Evolutionary conservation across 306 rosid genomes (phyloP), one percentile per base, ranked within the genome.

Genomic region (Malus domestica): DNA sequence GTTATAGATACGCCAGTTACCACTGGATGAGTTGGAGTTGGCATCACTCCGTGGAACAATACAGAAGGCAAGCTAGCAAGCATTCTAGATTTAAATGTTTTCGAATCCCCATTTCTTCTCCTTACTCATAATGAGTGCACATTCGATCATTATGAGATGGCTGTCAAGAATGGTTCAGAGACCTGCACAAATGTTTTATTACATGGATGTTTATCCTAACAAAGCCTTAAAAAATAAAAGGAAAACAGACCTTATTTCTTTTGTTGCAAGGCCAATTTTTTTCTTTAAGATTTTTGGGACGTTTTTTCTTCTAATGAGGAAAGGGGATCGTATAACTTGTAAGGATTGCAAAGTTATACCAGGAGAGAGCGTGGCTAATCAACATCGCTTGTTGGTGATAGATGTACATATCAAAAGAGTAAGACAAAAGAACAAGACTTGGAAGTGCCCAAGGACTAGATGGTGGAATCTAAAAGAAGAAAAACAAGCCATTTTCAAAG

Each of bases 1-100:
- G 85, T 58, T 74, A 55, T 81, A 93, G 98, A 68, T 93, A 65
- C 91, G 91, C 30, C 82, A 93, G 79, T 84, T 93, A 82, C 98
- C 97, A 33, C 93, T 93, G 44, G 95, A 93, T 75, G 98, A 90
- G 75, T 80, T 93, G 90, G 98, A 90, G 83, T 86, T 93, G 80
- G 95, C 95, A 83, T 93, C 98, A 55, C 93, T 93, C 58, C 84
- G 95, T 87, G 98, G 98, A 81, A 86, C 91, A 75, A 85, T 93
- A 85, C 98, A 87, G 81, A 89, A 88, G 87, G 98, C 92, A 90
- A 78, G 90, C 23, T 72, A 49, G 78, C 68, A 54, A 54, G 72
- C 25, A 38, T 78, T 35, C 45, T 67, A 60, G 81, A 22, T 57
- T 62, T 62, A 32, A 72, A 58, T 86, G 38, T 74, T 69, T 81